These are phyloP conservation scores for Fusarium anthophilum DNA, from an alignment of 2,329 filamentous ascomycete species.

Conservation along the genomic window DNA sequence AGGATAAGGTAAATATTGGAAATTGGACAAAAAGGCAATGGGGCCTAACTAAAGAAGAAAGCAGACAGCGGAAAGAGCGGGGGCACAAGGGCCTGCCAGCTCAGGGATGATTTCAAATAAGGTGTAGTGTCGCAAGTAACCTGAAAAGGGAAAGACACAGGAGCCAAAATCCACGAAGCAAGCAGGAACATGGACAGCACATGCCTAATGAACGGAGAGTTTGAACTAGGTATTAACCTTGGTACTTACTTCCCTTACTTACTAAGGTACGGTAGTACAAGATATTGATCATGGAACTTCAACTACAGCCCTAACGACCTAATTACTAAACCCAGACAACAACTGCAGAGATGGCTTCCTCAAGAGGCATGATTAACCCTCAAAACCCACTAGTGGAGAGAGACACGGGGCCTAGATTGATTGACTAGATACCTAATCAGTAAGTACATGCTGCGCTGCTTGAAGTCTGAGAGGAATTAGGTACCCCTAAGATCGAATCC, in stretches of 20 bases:
- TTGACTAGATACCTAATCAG: neutral
- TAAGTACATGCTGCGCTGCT: neutral
- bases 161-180: neutral
- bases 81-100: conserved; percentile 4
- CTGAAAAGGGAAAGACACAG: neutral
- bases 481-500: neutral
- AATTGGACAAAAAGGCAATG: conserved; percentile 13
- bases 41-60: neutral
- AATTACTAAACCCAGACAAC: neutral
- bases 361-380: conserved; percentile 11
- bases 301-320: conserved; percentile 15
- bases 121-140: neutral
- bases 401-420: neutral
- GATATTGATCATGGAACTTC: neutral
- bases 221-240: neutral
- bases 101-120: conserved; percentile 17
- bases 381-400: neutral
- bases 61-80: conserved; percentile 6
- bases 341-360: neutral
- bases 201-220: neutral
- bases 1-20: conserved; percentile 33
- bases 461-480: neutral
- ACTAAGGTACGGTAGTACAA: neutral
- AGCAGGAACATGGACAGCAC: neutral
- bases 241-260: neutral